Evolutionary conservation across 371 early-diverging fungal genomes (phyloP), one percentile per base, ranked within the genome.

Genomic region (Haplosporangium sp.): DNA sequence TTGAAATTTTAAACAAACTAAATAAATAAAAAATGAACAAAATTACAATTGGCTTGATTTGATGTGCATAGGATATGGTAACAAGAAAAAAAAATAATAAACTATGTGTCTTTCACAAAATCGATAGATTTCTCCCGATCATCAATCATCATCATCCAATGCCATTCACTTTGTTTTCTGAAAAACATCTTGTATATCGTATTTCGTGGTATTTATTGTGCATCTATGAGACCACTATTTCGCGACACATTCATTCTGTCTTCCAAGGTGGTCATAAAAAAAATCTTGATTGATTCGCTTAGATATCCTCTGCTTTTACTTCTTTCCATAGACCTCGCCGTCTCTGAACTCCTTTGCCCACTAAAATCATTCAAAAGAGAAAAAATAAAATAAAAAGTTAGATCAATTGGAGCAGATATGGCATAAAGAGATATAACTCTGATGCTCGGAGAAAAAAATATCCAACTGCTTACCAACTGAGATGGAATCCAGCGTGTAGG

Each of bases 401-500:
- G 2, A 48, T 48, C 15, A 10, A 48, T 48, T 48, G 15, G 48
- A 45, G 48, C 9, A 27, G 1, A 0, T 27, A 27, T 27, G 27
- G 27, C 27, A 27, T 27, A 27, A 27, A 27, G 27, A 27, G 1
- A 27, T 27, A 27, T 27, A 27, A 1, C 27, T 27, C 27, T 27
- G 27, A 27, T 27, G 0, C 27, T 27, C 27, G 27, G 2, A 61
- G 53, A 63, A 15, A 40, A 57, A 55, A n/a, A 55, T 4, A 55
- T 57, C 9, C 6, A 57, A 19, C 8, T 11, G 39, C 74, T 84
- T 84, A 88, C 90, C 84, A 94, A 84, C 93, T 93, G 93, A 44
- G 93, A 93, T 37, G 95, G 95, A 66, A 94, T 94, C 92, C 93
- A 94, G 69, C 89, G 86, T 60, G 86, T 89, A 53, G 95, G 95